These are phyloP conservation scores for Dacryopinax primogenitus DNA, from an alignment of 768 basidiomycete genomes.

Conservation along the genomic window DNA sequence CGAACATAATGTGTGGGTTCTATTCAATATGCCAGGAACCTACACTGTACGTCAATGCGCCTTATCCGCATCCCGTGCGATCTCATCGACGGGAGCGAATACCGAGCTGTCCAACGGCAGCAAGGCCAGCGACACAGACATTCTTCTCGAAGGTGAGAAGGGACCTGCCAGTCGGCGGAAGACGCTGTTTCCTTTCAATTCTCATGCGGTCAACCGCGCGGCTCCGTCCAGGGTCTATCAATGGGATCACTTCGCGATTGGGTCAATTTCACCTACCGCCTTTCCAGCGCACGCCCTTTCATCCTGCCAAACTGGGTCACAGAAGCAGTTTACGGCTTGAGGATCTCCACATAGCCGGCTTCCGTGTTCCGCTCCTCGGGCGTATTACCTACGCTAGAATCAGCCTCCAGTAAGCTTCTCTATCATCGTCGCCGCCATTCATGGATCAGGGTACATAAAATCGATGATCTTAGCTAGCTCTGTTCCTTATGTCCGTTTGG, in stretches of 20 bases:
- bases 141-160: constrained; percentile 1
- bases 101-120: constrained; percentile 8
- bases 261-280: not conserved
- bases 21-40: constrained; percentile 8
- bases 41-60: not conserved
- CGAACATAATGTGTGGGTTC: not conserved
- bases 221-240: not conserved
- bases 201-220: constrained; percentile 5
- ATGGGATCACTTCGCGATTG: constrained; percentile 5
- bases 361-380: constrained; percentile 6
- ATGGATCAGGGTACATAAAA: too few species aligned
- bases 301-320: not conserved
- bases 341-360: not conserved
- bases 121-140: constrained; percentile 6
- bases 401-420: not conserved
- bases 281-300: not conserved
- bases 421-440: constrained; percentile 2
- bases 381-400: not conserved
- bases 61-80: not conserved
- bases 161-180: constrained; percentile 9
- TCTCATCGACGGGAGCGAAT: not conserved
- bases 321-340: constrained; percentile 5
- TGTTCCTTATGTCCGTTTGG: not conserved
- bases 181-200: not conserved
- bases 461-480: not conserved